A percentile compares a stretch with the other conserved stretches of the same genome.
phyloP scores from a whole-genome alignment of 352 stramenopile species.

The Phytopythium sindhum region DNA sequence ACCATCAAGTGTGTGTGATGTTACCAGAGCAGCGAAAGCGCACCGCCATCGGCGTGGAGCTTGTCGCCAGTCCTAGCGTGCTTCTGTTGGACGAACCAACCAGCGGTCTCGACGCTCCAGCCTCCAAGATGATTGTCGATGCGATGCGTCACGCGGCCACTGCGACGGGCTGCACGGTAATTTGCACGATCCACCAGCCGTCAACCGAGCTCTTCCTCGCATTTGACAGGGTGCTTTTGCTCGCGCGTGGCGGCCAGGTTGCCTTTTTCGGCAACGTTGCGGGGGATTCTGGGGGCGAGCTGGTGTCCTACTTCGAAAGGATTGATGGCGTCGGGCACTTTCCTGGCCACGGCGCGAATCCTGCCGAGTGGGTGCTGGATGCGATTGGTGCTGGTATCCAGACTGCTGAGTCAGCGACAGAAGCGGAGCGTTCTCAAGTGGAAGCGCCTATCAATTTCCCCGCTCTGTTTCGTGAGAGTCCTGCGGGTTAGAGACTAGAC shows the following conservation, averaged over 20 bases:
- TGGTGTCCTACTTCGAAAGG: conserved; percentile 46
- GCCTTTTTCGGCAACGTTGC: conserved; percentile 1
- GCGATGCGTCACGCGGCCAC: conserved; percentile 77
- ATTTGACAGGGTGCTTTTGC: conserved; percentile 3
- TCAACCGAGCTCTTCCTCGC: conserved; percentile 4
- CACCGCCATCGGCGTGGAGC: conserved; percentile 49
- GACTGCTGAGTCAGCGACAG: not conserved
- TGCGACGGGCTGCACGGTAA: conserved; percentile 10
- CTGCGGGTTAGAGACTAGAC: not conserved
- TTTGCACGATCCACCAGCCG: conserved; percentile 8
- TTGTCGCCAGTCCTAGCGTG: conserved; percentile 76
- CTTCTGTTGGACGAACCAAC: conserved; percentile 83
- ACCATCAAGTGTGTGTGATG: conserved; percentile 26
- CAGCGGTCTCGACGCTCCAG: conserved; percentile 78
- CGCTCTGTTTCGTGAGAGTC: not conserved
- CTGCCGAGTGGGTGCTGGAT: conserved; percentile 86
- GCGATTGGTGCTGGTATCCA: conserved; percentile 34
- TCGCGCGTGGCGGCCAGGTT: not conserved
- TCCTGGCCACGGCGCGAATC: conserved; percentile 53
- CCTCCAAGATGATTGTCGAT: conserved; percentile 74
- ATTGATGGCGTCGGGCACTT: conserved; percentile 42
- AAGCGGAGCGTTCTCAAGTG: not conserved
- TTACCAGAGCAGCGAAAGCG: conserved; percentile 51
- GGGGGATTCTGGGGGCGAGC: conserved; percentile 6
- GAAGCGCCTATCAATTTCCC: not conserved